Percentiles rank a stretch among this genome's conserved stretches.
Evolutionary conservation across 179 eudicot genomes (phyloP).

Genomic region (Dionaea muscipula): DNA sequence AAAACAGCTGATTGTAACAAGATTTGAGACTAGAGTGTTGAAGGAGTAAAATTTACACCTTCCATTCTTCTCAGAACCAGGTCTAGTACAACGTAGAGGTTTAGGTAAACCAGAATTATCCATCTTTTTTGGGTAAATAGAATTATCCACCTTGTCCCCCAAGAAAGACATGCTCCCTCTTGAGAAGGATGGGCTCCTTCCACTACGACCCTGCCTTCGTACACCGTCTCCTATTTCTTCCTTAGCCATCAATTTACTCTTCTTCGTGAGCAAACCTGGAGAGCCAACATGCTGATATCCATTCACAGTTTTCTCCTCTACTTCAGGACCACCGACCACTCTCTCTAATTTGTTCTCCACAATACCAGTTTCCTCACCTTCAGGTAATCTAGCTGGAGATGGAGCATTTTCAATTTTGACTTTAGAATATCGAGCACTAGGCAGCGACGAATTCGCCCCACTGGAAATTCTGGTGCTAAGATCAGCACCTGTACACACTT

Average conservation of each 20-base stretch:
- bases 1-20: slow-evolving; percentile 11
- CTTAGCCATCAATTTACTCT: slow-evolving; percentile 37
- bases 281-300: slow-evolving; percentile 35
- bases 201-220: slow-evolving; percentile 42
- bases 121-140: too few relatives aligned
- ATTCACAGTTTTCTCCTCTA: slow-evolving; percentile 40
- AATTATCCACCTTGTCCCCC: too few relatives aligned
- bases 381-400: slow-evolving; percentile 68
- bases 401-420: slow-evolving; percentile 48
- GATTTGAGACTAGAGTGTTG: background rate
- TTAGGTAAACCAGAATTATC: slow-evolving; percentile 41
- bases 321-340: slow-evolving; percentile 25
- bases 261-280: slow-evolving; percentile 40
- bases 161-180: slow-evolving; percentile 30
- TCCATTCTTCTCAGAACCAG: slow-evolving; percentile 73
- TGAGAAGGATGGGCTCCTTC: slow-evolving; percentile 35
- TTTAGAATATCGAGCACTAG: slow-evolving; percentile 40
- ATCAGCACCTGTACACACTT: slow-evolving; percentile 58
- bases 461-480: slow-evolving; percentile 33
- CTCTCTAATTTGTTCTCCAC: slow-evolving; percentile 44
- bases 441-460: slow-evolving; percentile 34
- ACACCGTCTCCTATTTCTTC: slow-evolving; percentile 39
- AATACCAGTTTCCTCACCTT: slow-evolving; percentile 65
- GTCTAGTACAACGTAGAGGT: slow-evolving; percentile 45
- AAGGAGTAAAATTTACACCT: slow-evolving; percentile 31